Evolutionary conservation across 108 stramenopile species (phyloP), one percentile per base, ranked within the genome.

Genomic region (Cyclotella baltica): DNA sequence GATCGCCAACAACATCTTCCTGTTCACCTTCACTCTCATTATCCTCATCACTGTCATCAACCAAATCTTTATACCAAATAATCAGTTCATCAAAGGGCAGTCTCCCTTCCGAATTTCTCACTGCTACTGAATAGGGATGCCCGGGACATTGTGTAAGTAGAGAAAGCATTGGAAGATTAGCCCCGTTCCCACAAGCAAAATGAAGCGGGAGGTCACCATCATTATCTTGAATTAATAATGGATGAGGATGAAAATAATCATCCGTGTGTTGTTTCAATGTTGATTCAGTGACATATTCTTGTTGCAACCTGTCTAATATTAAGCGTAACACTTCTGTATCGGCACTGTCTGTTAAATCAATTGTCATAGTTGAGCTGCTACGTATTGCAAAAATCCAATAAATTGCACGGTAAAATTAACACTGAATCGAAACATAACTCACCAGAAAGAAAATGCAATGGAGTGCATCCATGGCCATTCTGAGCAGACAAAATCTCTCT

Each of bases 191-290:
- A 19, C 33, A 28, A 8, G 78, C 78, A 58, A 56, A 80, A 68
- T 80, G 78, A 50, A 80, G 58, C n/a, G 78, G 66, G 31, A 73
- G 64, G 19, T 73, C 78, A 30, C 78, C 78, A 27, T 80, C 78
- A 34, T 73, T 48, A 48, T 80, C 78, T 40, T 35, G 47, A 48
- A 80, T 59, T 51, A 73, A 38, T 11, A 72, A 34, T 59, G 78
- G 78, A 62, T 80, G 78, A 33, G 40, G 31, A 0, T 13, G 28
- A 0, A 19, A 46, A 3, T 51, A 31, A 22, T 56, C 28, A 18
- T 4, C 23, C 15, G 2, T 2, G 56, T 2, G 56, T 20, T 38
- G 53, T 27, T 2, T 46, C 43, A 28, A 23, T 37, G 47, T 33
- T 30, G 34, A 5, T 25, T 53, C 68, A 35, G 20, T n/a, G 67